Conservation (phyloP, 2,329 filamentous ascomycete species). For the Claviceps pazoutovae region DNA sequence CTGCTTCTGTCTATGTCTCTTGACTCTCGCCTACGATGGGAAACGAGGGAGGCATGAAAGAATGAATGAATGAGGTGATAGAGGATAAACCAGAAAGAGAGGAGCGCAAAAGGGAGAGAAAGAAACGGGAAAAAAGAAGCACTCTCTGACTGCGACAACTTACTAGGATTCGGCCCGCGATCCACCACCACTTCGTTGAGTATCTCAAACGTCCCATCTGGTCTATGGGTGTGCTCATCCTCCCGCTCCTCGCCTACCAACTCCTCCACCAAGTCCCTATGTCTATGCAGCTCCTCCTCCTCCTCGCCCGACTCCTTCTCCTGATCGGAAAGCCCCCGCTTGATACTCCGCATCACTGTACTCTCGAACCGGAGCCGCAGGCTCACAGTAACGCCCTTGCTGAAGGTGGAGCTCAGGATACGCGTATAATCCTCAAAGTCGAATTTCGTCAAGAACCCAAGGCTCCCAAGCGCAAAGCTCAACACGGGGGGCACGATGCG, state of each 20-base stretch:
- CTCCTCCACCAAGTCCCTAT: constrained; percentile 71
- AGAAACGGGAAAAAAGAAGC: background rate
- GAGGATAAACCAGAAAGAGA: background rate
- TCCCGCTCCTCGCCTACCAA: constrained; percentile 75
- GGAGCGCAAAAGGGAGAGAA: background rate
- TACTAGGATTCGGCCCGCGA: constrained; percentile 81
- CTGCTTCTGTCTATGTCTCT: too few species aligned
- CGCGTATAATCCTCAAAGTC: constrained; percentile 65
- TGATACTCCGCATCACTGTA: constrained; percentile 73
- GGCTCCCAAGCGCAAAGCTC: constrained; percentile 78
- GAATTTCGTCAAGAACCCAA: constrained; percentile 94
- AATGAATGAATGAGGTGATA: too few species aligned
- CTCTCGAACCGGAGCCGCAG: constrained; percentile 82
- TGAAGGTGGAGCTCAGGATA: constrained; percentile 59
- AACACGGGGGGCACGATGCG: constrained; percentile 85
- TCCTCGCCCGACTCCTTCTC: constrained; percentile 19
- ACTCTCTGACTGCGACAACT: constrained; percentile 16
- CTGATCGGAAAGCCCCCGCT: constrained; percentile 20
- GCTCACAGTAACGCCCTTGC: constrained; percentile 76
- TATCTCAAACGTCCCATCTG: constrained; percentile 76
- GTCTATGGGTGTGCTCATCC: constrained; percentile 70
- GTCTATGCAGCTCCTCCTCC: constrained; percentile 23
- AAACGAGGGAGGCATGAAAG: background rate
- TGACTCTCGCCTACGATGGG: too few species aligned
- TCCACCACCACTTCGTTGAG: constrained; percentile 96